Evolutionary conservation across 2,329 filamentous ascomycete genomes (phyloP), one percentile per base, ranked within the genome.

Genomic region (Hypoxylon sp.): DNA sequence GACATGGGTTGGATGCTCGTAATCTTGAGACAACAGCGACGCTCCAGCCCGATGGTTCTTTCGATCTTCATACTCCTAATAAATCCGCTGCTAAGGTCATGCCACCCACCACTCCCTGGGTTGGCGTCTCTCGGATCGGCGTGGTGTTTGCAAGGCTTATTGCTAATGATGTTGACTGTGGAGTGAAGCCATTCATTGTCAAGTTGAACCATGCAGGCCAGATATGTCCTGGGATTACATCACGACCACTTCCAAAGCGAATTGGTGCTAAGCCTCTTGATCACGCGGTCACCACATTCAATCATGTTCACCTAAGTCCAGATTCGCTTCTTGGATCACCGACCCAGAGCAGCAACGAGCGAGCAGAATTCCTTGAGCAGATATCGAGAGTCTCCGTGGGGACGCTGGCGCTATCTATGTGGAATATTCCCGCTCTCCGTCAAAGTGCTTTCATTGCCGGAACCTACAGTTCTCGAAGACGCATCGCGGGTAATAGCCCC

Each of bases 11-110:
- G 2, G 80, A 82, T 64, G 79, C 79, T 1, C 69, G 73, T 1
- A 80, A 81, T 32, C 52, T 82, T 3, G 76, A 82, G 60, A 82
- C 80, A 1, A 80, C 75, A 0, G 80, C 79, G 5, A 80, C 77
- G 1, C 60, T 78, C 4, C 67, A 76, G 2, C 53, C 73, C 2
- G 74, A 81, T 59, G 80, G 79, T 0, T 70, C 67, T 1, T 71
- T 71, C 50, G 60, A 68, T 7, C 45, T 72, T 25, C 69, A 72
- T 50, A 79, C 77, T 0, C 80, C 80, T 2, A 69, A 41, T 1
- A 28, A 62, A 3, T 63, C 57, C 1, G 79, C 79, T 6, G 75
- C 79, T 2, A 82, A 80, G 73, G 69, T 46, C 2, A 76, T 75
- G 73, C 68, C 69, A 3, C 75, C 75, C 2, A 77, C 72, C 1